Evolutionary conservation across 768 basidiomycete genomes (phyloP).

Genomic region (Rhodotorula sphaerocarpa): DNA sequence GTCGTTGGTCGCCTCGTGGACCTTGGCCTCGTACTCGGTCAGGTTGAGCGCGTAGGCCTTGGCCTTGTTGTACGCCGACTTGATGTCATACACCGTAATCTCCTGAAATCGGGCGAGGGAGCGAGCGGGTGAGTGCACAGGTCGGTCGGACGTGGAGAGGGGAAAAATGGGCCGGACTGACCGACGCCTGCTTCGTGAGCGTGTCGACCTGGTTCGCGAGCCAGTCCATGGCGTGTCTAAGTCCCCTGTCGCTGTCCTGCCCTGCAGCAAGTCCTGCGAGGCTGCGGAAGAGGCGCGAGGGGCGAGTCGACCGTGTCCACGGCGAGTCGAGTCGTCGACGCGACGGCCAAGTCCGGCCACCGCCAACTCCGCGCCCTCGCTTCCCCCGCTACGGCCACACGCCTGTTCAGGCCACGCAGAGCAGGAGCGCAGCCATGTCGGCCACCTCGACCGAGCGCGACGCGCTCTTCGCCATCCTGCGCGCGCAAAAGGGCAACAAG

Average conservation of each 20-base stretch:
- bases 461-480: conserved; percentile 71
- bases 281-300: not conserved
- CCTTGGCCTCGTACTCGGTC: conserved; percentile 75
- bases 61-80: conserved; percentile 52
- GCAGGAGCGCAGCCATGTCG: not conserved
- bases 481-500: conserved; percentile 80
- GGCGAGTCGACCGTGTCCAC: not conserved
- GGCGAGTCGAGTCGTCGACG: not conserved
- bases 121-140: no score
- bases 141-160: not conserved
- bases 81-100: conserved; percentile 35
- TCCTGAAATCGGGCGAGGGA: conserved; percentile 18
- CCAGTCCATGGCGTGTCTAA: conserved; percentile 24
- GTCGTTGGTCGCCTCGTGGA: conserved; percentile 81
- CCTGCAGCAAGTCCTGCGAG: no score
- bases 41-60: conserved; percentile 95
- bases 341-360: not conserved
- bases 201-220: conserved; percentile 14
- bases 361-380: not conserved
- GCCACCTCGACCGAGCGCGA: conserved; percentile 57
- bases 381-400: not conserved
- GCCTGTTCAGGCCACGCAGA: no score
- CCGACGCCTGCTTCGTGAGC: conserved; percentile 21
- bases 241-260: no score
- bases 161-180: not conserved